phyloP scores from a whole-genome alignment of 2,329 filamentous ascomycete species.

The Pyrenophora teres region DNA sequence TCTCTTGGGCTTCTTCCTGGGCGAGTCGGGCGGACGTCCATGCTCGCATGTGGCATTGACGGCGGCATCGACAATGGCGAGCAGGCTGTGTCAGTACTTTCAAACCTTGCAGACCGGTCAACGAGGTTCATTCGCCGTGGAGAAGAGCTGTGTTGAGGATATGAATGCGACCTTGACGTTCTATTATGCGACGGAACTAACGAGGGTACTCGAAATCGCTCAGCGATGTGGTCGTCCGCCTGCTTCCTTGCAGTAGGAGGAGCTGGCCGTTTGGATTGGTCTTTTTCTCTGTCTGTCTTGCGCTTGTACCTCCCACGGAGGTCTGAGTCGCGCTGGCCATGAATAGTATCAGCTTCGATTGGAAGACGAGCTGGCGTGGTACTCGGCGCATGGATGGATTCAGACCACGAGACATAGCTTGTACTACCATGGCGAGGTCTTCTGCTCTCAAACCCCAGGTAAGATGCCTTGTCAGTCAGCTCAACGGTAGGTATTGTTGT shows the following conservation, averaged over 20 bases:
- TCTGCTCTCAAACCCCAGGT: constrained; percentile 47
- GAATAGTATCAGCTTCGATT: background rate
- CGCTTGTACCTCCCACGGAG: background rate
- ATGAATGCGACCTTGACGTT: constrained; percentile 29
- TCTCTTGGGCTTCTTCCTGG: background rate
- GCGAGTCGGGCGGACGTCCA: background rate
- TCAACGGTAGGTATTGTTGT: constrained; percentile 38
- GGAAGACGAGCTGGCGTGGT: constrained; percentile 11
- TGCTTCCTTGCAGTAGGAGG: constrained; percentile 12
- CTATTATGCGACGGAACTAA: constrained; percentile 19
- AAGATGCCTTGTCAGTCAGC: constrained; percentile 39
- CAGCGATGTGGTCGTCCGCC: constrained; percentile 9
- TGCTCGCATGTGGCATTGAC: background rate
- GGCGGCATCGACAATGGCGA: constrained; percentile 29
- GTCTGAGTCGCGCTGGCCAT: constrained; percentile 13
- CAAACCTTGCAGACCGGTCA: constrained; percentile 14
- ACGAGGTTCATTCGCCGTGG: constrained; percentile 21
- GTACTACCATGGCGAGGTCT: constrained; percentile 36
- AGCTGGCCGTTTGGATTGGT: constrained; percentile 11
- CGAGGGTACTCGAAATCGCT: constrained; percentile 26
- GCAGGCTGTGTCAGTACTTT: constrained; percentile 5
- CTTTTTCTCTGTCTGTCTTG: constrained; percentile 5
- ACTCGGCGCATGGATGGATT: constrained; percentile 40
- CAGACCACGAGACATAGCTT: constrained; percentile 51
- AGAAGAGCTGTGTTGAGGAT: constrained; percentile 28